Conservation (phyloP, 2,329 filamentous ascomycete species). For the Diplodia sapinea region DNA sequence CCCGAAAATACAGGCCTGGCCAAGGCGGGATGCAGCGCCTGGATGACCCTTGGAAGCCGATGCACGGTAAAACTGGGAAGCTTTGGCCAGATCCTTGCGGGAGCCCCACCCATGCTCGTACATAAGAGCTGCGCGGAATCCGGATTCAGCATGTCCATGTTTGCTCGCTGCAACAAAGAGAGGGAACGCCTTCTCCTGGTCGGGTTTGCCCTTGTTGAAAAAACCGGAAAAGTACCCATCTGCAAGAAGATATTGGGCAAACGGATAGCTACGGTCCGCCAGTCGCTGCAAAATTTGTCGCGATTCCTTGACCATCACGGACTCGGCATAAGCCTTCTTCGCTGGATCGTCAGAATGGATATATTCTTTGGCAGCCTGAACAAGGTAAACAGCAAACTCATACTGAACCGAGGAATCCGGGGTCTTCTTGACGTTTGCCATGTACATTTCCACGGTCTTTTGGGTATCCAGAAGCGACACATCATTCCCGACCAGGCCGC, state of each 20-base stretch:
- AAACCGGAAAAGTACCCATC: constrained; percentile 94
- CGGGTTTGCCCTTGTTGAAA: constrained; percentile 92
- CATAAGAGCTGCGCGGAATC: constrained; percentile 89
- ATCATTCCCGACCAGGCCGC: constrained; percentile 81
- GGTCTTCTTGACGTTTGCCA: constrained; percentile 96
- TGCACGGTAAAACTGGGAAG: constrained; percentile 88
- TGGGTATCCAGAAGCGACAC: constrained; percentile 88
- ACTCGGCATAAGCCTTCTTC: constrained; percentile 35
- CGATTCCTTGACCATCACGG: constrained; percentile 80
- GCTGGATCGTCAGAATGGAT: constrained; percentile 50
- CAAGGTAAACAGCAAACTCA: constrained; percentile 93
- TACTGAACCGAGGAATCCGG: constrained; percentile 90
- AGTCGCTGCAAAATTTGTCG: constrained; percentile 86
- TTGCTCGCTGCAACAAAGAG: constrained; percentile 93
- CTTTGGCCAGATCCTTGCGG: constrained; percentile 85
- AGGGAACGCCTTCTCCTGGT: constrained; percentile 89
- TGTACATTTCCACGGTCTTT: constrained; percentile 97
- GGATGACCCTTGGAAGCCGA: constrained; percentile 94
- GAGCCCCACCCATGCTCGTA: constrained; percentile 99
- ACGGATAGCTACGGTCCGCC: constrained; percentile 87
- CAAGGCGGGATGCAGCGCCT: constrained; percentile 90
- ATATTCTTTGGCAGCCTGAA: constrained; percentile 80
- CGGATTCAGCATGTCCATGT: constrained; percentile 95
- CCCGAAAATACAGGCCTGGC: constrained; percentile 85
- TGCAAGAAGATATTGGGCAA: constrained; percentile 95